phyloP scores from a whole-genome alignment of 1,139 yeast species.

The Meyerozyma carpophila region DNA sequence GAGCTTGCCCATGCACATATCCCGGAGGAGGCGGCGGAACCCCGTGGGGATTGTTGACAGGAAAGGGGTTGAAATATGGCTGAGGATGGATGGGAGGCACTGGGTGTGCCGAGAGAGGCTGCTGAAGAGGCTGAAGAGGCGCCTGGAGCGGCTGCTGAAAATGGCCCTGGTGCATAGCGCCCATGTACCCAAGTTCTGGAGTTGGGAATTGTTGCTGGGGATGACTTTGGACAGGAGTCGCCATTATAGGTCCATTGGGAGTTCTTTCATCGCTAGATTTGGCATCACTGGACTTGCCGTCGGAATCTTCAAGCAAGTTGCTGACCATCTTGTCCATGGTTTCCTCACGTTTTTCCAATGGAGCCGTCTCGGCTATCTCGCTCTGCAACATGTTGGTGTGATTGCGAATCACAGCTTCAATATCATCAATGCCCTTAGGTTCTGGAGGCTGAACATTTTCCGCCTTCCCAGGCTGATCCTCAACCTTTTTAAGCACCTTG shows the following conservation, averaged over 20 bases:
- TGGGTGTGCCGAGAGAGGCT: not conserved
- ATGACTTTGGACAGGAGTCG: slow-evolving; percentile 1
- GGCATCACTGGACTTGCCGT: not conserved
- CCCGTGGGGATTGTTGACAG: not conserved
- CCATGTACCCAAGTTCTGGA: not conserved
- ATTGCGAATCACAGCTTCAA: slow-evolving; percentile 24
- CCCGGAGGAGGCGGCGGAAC: not conserved
- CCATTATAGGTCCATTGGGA: too few relatives aligned
- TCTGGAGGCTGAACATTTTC: not conserved
- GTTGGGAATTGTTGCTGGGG: slow-evolving; percentile 1
- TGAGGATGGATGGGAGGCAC: not conserved
- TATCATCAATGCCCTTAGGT: slow-evolving; percentile 12
- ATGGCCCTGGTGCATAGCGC: not conserved
- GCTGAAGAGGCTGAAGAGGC: not conserved
- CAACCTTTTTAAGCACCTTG: too few relatives aligned
- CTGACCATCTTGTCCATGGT: not conserved
- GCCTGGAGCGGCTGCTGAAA: slow-evolving; percentile 1
- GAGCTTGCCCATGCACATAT: not conserved
- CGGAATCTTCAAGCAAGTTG: not conserved
- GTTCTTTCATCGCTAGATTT: too few relatives aligned
- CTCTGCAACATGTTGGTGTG: slow-evolving; percentile 21
- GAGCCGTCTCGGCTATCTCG: slow-evolving; percentile 3
- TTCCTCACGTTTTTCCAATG: slow-evolving; percentile 3
- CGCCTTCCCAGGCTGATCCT: too few relatives aligned
- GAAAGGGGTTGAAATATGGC: not conserved